Percentiles rank a stretch among this genome's conserved stretches.
Conservation (phyloP, 2,329 filamentous ascomycete genomes). For the Rhexocercosporidium sp. region DNA sequence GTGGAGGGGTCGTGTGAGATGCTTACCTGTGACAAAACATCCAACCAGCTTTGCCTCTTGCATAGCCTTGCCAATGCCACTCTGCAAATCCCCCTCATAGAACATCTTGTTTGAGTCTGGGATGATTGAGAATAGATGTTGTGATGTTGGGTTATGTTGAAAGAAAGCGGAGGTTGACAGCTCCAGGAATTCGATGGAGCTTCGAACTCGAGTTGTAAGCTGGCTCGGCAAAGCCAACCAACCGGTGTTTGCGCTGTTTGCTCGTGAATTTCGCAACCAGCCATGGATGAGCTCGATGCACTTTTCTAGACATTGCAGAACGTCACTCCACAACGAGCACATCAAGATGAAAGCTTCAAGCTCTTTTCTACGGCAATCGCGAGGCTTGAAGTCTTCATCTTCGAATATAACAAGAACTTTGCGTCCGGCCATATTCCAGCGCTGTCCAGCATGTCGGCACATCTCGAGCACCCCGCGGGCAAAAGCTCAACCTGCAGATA, state of each 20-base stretch:
- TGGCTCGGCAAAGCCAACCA: not conserved
- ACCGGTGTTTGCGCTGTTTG: conserved; percentile 16
- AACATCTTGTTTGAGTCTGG: conserved; percentile 64
- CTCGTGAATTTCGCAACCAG: not conserved
- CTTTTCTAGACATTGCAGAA: not conserved
- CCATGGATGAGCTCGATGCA: not conserved
- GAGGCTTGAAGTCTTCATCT: conserved; percentile 10
- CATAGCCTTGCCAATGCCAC: conserved; percentile 78
- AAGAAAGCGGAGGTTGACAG: not conserved
- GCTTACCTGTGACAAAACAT: conserved; percentile 79
- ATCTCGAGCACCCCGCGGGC: conserved; percentile 33
- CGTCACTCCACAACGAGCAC: not conserved
- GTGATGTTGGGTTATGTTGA: not conserved
- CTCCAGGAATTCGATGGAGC: not conserved
- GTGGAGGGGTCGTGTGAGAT: not conserved
- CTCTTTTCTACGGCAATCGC: conserved; percentile 24
- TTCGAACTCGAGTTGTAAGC: conserved; percentile 8
- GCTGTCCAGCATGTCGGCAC: conserved; percentile 36
- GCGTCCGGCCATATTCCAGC: conserved; percentile 15
- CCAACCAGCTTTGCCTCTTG: conserved; percentile 77
- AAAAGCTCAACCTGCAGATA: conserved; percentile 58
- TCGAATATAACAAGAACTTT: conserved; percentile 9
- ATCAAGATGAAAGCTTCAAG: conserved; percentile 31
- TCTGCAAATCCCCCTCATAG: conserved; percentile 78
- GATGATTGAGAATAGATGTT: conserved; percentile 11